Conservation (phyloP, 148 eudicot species). For the Polygonum maritimum region DNA sequence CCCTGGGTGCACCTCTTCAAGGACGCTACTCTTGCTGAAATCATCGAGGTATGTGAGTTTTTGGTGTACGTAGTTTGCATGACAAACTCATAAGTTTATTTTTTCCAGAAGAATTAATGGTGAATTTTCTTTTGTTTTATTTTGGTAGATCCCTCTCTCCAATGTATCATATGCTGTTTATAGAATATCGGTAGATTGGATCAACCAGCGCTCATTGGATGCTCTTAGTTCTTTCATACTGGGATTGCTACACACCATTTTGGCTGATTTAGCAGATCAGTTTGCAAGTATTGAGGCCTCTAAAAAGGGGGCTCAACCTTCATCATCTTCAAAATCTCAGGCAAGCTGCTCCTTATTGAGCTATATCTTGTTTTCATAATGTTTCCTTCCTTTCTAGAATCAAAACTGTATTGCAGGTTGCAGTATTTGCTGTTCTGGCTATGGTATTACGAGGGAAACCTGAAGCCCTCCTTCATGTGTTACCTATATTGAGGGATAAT, state of each 20-base stretch:
- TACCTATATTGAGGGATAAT: conserved; percentile 52
- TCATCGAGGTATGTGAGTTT: conserved; percentile 36
- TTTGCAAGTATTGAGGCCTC: conserved; percentile 40
- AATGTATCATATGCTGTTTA: conserved; percentile 58
- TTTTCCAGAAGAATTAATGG: too few species aligned
- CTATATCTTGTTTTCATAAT: too few species aligned
- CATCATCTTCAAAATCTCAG: conserved; percentile 70
- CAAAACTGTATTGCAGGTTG: conserved; percentile 86
- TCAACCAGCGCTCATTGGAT: conserved; percentile 42
- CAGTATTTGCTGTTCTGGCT: conserved; percentile 62
- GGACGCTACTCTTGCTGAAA: conserved; percentile 50
- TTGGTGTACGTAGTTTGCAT: too few species aligned
- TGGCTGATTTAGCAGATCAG: conserved; percentile 52
- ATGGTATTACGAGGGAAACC: conserved; percentile 77
- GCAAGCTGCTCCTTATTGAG: too few species aligned
- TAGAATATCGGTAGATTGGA: conserved; percentile 69
- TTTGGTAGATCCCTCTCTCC: conserved; percentile 46
- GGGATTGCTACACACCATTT: conserved; percentile 52
- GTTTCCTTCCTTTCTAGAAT: too few species aligned
- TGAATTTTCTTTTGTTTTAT: too few species aligned
- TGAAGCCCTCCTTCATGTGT: conserved; percentile 46
- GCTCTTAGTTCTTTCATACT: conserved; percentile 50
- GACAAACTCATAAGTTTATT: too few species aligned
- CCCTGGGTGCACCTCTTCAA: conserved; percentile 61
- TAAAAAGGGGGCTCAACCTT: conserved; percentile 49